Conservation (phyloP, 2,329 filamentous ascomycete genomes). For the Penicillium sp. region DNA sequence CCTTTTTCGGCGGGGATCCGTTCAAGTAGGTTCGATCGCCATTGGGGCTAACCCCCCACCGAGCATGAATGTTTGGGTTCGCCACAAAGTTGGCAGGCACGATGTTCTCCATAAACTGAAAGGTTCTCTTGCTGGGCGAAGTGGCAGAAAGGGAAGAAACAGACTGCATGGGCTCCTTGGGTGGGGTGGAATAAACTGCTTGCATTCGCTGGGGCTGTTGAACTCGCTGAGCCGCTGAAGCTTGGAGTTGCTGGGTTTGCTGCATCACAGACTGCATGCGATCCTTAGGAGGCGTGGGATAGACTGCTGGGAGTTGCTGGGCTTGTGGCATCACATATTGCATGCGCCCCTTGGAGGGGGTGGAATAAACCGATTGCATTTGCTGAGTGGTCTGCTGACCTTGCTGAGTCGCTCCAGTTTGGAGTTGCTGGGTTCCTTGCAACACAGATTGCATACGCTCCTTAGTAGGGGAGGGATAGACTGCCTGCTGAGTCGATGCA, state of each 20-base stretch:
- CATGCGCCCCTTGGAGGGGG: neutral
- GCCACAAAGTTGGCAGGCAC: constrained; percentile 20
- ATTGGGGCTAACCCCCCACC: constrained; percentile 15
- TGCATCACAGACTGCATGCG: neutral
- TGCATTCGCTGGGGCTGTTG: neutral
- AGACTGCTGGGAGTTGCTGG: neutral
- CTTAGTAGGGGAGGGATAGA: neutral
- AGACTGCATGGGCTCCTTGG: neutral
- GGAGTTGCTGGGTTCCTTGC: neutral
- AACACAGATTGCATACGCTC: neutral
- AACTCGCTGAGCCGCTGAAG: neutral
- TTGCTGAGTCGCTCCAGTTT: neutral
- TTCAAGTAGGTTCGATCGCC: constrained; percentile 22
- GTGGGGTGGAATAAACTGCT: neutral
- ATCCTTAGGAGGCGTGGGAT: neutral
- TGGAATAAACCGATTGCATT: neutral
- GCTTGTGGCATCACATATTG: neutral
- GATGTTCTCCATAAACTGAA: constrained; percentile 14
- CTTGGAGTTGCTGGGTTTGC: neutral
- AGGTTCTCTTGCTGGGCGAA: constrained; percentile 6
- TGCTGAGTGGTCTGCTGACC: neutral
- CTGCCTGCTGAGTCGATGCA: neutral
- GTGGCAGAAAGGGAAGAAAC: neutral
- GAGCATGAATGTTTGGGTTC: constrained; percentile 26
- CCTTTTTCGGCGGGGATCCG: constrained; percentile 9